A percentile compares a stretch with the other conserved stretches of the same genome.
Conservation (phyloP, 495 filamentous ascomycete genomes). For the Xylaria nigripes region DNA sequence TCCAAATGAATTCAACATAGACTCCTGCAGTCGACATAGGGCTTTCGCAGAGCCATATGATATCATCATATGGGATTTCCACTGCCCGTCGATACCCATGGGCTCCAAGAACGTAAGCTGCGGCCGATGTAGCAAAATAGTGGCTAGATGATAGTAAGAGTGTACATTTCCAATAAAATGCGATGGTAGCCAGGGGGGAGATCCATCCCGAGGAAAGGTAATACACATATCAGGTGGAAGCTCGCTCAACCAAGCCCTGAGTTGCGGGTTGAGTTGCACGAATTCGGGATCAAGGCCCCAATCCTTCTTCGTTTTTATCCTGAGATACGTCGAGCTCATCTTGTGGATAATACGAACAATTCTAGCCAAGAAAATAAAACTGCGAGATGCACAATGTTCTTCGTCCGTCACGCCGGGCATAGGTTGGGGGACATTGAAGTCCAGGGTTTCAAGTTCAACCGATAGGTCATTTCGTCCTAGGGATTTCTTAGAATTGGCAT, state of each 20-base stretch:
- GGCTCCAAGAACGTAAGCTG: constrained; percentile 73
- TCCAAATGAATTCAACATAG: constrained; percentile 67
- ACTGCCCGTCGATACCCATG: constrained; percentile 61
- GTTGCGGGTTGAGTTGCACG: constrained; percentile 63
- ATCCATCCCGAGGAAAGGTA: constrained; percentile 67
- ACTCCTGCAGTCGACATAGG: constrained; percentile 87
- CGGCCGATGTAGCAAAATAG: constrained; percentile 84
- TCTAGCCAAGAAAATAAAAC: constrained; percentile 72
- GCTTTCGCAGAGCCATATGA: constrained; percentile 83
- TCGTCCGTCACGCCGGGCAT: constrained; percentile 61
- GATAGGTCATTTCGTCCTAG: constrained; percentile 76
- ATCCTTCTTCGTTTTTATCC: constrained; percentile 74
- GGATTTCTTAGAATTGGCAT: constrained; percentile 22
- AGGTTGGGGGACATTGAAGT: constrained; percentile 59
- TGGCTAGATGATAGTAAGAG: constrained; percentile 79
- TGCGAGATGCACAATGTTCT: constrained; percentile 69
- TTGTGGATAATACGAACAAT: constrained; percentile 70
- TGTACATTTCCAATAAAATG: constrained; percentile 91
- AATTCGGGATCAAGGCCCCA: constrained; percentile 88
- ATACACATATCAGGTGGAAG: constrained; percentile 76
- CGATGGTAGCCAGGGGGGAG: constrained; percentile 76
- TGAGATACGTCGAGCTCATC: constrained; percentile 66
- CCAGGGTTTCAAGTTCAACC: constrained; percentile 66
- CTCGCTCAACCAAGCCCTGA: constrained; percentile 65
- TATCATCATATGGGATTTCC: constrained; percentile 81